Percentiles rank a stretch among this genome's conserved stretches.
phyloP scores from a whole-genome alignment of 345 rosid genomes.

The Boechera retrofracta region DNA sequence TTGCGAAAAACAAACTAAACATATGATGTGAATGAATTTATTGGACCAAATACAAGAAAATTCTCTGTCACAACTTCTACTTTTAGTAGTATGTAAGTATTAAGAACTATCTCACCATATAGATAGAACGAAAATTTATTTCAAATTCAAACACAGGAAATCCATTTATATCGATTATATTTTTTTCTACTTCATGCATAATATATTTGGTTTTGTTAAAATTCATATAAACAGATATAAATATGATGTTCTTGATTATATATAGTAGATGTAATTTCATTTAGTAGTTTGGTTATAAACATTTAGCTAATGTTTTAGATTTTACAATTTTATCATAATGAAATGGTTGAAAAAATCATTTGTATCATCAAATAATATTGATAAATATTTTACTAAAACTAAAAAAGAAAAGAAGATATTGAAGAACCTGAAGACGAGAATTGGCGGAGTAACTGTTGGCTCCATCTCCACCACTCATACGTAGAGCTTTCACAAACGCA shows the following conservation, averaged over 20 bases:
- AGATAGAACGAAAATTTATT: no score
- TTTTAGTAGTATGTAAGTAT: no score
- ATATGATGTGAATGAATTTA: no score
- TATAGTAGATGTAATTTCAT: background rate
- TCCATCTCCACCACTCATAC: slow-evolving; percentile 47
- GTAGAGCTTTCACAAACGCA: slow-evolving; percentile 40
- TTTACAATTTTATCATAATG: background rate
- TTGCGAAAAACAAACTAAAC: no score
- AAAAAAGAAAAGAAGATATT: background rate
- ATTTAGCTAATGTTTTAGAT: background rate
- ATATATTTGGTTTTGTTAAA: background rate
- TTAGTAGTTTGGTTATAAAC: no score
- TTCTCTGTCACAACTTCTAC: no score
- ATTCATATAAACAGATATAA: background rate
- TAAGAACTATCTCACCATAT: no score
- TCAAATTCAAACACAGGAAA: no score
- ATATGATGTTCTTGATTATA: background rate
- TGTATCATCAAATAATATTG: background rate
- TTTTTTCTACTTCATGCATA: background rate
- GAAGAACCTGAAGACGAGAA: slow-evolving; percentile 40
- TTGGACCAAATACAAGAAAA: no score
- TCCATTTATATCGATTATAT: no score
- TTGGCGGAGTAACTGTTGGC: slow-evolving; percentile 43
- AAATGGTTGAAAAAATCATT: background rate
- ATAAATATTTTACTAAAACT: background rate